These are phyloP conservation scores for Penicillium janthinellum DNA, from an alignment of 2,329 filamentous ascomycete genomes.

Conservation along the genomic window DNA sequence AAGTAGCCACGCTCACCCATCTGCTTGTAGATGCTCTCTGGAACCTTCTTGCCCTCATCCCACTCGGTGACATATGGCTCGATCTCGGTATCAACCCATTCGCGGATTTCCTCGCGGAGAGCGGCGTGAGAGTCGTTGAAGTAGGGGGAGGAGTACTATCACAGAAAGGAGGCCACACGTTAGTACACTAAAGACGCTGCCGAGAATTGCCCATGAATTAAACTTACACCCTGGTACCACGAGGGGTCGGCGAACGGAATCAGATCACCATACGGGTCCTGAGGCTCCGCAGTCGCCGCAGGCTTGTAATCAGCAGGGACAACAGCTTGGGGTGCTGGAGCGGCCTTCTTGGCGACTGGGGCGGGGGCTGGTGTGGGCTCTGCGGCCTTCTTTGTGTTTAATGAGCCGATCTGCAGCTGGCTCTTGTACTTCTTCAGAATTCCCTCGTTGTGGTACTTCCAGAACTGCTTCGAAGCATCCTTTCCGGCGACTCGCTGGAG, in stretches of 20 bases:
- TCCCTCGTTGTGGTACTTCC: constrained; percentile 65
- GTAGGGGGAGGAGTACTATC: constrained; percentile 90
- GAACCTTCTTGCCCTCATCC: constrained; percentile 93
- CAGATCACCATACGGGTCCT: constrained; percentile 82
- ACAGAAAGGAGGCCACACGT: not conserved
- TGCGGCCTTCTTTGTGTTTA: constrained; percentile 73
- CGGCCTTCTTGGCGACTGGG: constrained; percentile 50
- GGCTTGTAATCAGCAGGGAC: constrained; percentile 47
- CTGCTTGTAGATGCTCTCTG: constrained; percentile 87
- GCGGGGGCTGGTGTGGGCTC: constrained; percentile 33
- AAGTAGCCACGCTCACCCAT: constrained; percentile 93
- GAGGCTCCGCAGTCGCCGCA: constrained; percentile 65
- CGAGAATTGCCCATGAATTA: not conserved
- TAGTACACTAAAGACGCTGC: not conserved
- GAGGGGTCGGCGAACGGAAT: constrained; percentile 89
- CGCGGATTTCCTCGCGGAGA: constrained; percentile 83
- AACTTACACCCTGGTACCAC: constrained; percentile 89
- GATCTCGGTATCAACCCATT: constrained; percentile 87
- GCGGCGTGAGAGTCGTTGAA: constrained; percentile 93
- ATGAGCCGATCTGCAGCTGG: constrained; percentile 66
- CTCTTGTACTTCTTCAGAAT: constrained; percentile 65
- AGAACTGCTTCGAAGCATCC: constrained; percentile 69
- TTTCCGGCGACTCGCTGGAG: constrained; percentile 67
- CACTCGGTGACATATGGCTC: constrained; percentile 93
- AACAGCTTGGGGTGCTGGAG: constrained; percentile 53